Percentiles rank a stretch among this genome's conserved stretches.
These are phyloP conservation scores for Penicillium angulare DNA, from an alignment of 495 filamentous ascomycete genomes.

Conservation along the genomic window DNA sequence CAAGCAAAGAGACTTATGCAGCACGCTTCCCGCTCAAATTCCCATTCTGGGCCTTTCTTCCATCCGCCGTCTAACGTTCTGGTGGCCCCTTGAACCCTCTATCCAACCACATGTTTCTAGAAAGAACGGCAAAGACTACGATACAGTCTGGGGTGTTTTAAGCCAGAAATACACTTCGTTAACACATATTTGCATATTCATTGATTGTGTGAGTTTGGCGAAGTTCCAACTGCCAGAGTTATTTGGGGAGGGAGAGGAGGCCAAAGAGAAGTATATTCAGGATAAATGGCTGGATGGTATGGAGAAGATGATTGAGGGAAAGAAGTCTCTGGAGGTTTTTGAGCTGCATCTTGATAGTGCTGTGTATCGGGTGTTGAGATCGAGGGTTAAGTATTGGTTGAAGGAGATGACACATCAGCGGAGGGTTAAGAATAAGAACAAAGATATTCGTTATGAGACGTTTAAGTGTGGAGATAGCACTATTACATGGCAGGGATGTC, in stretches of 20 bases:
- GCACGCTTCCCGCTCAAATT: neutral
- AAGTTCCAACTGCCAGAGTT: neutral
- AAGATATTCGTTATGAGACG: too few species aligned
- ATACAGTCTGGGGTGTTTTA: neutral
- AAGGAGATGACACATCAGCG: too few species aligned
- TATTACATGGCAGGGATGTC: too few species aligned
- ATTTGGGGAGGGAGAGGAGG: neutral
- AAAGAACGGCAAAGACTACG: neutral
- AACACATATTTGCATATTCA: neutral
- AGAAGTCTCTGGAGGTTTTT: neutral
- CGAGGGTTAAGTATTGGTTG: conserved; percentile 1
- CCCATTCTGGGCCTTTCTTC: neutral
- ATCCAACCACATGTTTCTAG: neutral
- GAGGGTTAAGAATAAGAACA: too few species aligned
- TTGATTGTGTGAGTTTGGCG: neutral
- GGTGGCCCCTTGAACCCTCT: neutral
- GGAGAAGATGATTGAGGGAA: neutral
- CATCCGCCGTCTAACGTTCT: neutral
- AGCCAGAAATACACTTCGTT: neutral
- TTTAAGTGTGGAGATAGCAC: too few species aligned
- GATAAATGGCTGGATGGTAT: neutral
- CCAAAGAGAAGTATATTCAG: neutral
- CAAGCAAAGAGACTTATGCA: neutral
- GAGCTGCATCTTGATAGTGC: conserved; percentile 3
- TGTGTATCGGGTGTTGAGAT: neutral